phyloP scores from a whole-genome alignment of 306 rosid species.

The Casuarina glauca region DNA sequence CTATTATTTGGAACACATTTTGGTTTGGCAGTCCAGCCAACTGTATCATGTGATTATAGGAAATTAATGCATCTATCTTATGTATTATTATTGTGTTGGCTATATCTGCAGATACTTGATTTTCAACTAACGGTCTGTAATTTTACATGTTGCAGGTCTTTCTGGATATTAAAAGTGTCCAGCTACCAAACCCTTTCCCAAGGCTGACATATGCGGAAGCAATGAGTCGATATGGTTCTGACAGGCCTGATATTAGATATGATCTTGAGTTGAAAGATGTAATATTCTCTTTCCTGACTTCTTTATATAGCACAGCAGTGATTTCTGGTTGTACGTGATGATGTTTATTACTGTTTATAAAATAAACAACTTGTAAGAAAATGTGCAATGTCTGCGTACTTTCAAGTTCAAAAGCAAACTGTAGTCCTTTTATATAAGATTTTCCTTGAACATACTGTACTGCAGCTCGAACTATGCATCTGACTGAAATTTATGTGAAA shows the following conservation, averaged over 20 bases:
- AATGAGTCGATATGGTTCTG: conserved; percentile 86
- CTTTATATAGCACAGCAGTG: conserved; percentile 10
- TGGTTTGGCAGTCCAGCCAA: not conserved
- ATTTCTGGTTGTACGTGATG: conserved; percentile 16
- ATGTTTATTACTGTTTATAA: not conserved
- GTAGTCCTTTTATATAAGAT: not conserved
- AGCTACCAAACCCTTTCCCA: conserved; percentile 87
- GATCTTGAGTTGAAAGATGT: conserved; percentile 91
- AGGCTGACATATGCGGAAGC: conserved; percentile 99
- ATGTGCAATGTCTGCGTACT: not conserved
- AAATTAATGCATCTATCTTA: not conserved
- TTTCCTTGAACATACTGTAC: not conserved
- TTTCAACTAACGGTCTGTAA: not conserved
- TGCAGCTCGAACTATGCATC: not conserved
- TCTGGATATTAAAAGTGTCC: conserved; percentile 73
- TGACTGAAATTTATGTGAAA: not conserved
- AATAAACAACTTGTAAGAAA: not conserved
- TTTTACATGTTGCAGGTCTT: conserved; percentile 69
- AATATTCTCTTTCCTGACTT: conserved; percentile 36
- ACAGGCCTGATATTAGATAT: conserved; percentile 85
- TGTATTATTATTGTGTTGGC: not conserved
- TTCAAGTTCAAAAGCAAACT: not conserved
- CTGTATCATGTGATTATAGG: not conserved
- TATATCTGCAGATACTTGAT: conserved; percentile 14
- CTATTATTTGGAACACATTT: not conserved